Base-by-base conservation (phyloP, 805 yeast species). In the Candida ponderosae region DNA sequence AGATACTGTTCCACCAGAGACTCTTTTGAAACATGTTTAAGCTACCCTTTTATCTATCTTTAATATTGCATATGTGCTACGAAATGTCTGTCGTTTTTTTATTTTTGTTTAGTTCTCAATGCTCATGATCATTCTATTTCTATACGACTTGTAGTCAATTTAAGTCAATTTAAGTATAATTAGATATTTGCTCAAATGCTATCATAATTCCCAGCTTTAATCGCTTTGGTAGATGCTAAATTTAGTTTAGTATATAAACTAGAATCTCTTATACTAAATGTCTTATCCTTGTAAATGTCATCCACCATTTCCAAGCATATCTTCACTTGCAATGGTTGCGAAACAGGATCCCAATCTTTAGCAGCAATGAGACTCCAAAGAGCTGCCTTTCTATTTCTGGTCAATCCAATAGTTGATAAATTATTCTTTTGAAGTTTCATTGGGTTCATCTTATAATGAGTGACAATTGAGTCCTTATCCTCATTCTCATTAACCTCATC, bases 321-420 rank as follows among this genome's bases (percentile, higher is more conserved):
- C 32, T 46, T 42, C 2, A 58, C 58, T 40, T 63, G 61, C 6
- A 40, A 6, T 3, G 57, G 54, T 9, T 46, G 48, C 3, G 45
- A 41, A 13, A 46, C 49, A 1, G 51, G 50, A 29, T 69, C 68
- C 82, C 95, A 78, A 51, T 82, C 84, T 39, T 73, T 73, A 6
- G 87, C 81, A 0, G 96, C 79, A 20, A 88, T 54, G 20, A 88
- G 54, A 45, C 72, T 70, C 86, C 95, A 88, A 21, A 89, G 66
- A 0, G 85, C 75, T 1, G 88, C 76, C 53, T 87, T 87, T 38
- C 97, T 69, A 36, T 59, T 59, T 40, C 95, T 65, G 3, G 82
- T 74, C 17, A 75, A 55, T 0, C 90, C 79, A 28, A 70, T 53
- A 0, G 66, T 62, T 5, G 64, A 60, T 36, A 67, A 52, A 26